Conservation (phyloP, 202 grass and related monocot species). For the Carex arenaria region DNA sequence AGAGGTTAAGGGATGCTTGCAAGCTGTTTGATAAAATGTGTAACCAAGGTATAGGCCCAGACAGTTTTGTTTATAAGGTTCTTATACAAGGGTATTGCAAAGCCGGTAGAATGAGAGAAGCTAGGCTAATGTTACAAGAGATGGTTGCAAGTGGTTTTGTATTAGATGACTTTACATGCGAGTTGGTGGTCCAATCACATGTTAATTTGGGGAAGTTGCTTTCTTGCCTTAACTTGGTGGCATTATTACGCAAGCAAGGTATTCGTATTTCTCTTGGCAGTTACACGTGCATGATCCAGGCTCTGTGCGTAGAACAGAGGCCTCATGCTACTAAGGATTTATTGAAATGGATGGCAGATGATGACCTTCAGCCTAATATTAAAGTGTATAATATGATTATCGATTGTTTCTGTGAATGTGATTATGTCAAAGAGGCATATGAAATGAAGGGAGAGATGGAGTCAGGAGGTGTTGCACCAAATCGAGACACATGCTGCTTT, state of each 20-base stretch:
- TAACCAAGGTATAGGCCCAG: constrained; percentile 46
- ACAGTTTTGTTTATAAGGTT: constrained; percentile 55
- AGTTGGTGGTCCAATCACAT: constrained; percentile 43
- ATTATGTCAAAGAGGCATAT: constrained; percentile 47
- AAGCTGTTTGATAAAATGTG: constrained; percentile 70
- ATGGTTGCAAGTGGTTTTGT: constrained; percentile 49
- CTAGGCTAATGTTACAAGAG: constrained; percentile 60
- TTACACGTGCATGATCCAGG: constrained; percentile 48
- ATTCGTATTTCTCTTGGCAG: constrained; percentile 42
- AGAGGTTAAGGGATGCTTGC: constrained; percentile 41
- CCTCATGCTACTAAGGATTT: constrained; percentile 68
- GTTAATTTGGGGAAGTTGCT: constrained; percentile 54
- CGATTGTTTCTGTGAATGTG: constrained; percentile 47
- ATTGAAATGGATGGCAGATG: constrained; percentile 63
- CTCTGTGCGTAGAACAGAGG: constrained; percentile 48
- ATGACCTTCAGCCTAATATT: constrained; percentile 48
- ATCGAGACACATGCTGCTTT: constrained; percentile 37
- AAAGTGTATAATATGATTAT: constrained; percentile 69
- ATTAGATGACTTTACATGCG: constrained; percentile 32
- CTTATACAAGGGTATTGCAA: constrained; percentile 64
- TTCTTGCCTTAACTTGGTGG: constrained; percentile 77
- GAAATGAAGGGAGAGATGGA: constrained; percentile 63
- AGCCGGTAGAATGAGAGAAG: constrained; percentile 43
- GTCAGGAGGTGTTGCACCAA: constrained; percentile 39
- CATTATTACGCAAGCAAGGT: constrained; percentile 46